A percentile compares a stretch with the other conserved stretches of the same genome.
phyloP scores from a whole-genome alignment of 2,329 filamentous ascomycete genomes.

The Diplodia corticola region DNA sequence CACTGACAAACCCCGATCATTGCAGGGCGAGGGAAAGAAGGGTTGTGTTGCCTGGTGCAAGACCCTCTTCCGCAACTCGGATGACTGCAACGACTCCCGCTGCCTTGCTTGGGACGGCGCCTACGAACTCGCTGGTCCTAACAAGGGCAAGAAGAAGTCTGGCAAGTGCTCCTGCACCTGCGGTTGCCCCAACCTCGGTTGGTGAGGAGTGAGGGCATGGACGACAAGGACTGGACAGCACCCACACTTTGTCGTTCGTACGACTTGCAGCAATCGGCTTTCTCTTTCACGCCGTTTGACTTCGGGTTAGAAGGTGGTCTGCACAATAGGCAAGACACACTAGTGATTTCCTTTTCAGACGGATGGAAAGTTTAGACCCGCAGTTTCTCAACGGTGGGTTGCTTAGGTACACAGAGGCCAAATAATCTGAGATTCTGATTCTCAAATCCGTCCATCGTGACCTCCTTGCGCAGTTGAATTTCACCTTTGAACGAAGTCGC shows the following conservation, averaged over 20 bases:
- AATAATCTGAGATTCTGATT: neutral
- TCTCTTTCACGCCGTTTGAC: neutral
- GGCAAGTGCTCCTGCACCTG: constrained; percentile 10
- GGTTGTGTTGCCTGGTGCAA: neutral
- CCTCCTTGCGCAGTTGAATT: neutral
- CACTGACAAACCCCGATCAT: neutral
- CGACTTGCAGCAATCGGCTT: neutral
- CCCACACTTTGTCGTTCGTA: no score
- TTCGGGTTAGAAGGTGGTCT: neutral
- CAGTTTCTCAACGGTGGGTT: neutral
- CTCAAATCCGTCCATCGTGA: neutral
- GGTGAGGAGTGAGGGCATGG: no score
- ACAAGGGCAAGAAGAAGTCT: neutral
- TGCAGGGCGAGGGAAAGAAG: neutral
- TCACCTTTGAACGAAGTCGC: neutral
- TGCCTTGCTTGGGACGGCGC: neutral
- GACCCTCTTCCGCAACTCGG: neutral
- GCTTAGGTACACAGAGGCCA: neutral
- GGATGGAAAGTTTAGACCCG: neutral
- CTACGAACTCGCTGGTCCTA: neutral
- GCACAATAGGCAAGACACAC: neutral
- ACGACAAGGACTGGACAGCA: no score
- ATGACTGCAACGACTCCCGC: neutral
- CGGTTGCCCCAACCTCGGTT: neutral
- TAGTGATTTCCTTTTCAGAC: neutral